These are phyloP conservation scores for Talaromyces atroroseus DNA, from an alignment of 2,329 filamentous ascomycete genomes.

Conservation along the genomic window DNA sequence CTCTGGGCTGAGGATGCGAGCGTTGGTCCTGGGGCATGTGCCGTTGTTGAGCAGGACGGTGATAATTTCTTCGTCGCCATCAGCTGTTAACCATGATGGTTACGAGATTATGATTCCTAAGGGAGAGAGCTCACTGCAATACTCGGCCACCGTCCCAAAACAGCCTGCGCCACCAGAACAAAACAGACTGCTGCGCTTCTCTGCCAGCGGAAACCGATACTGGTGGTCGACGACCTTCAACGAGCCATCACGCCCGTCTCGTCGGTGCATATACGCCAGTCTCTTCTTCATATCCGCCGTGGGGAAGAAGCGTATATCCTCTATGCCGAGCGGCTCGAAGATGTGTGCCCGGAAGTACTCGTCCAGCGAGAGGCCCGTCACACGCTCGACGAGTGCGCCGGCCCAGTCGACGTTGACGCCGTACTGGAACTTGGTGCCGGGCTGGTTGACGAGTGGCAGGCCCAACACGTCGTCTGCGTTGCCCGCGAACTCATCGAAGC, in stretches of 20 bases:
- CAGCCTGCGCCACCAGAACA: conserved; percentile 56
- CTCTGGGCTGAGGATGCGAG: conserved; percentile 47
- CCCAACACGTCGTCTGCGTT: conserved; percentile 47
- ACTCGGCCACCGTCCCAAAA: conserved; percentile 57
- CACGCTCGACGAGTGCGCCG: conserved; percentile 45
- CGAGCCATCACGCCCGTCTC: conserved; percentile 45
- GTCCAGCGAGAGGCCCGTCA: conserved; percentile 41
- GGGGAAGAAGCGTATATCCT: conserved; percentile 55
- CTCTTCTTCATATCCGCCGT: conserved; percentile 49
- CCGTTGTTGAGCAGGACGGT: conserved; percentile 58
- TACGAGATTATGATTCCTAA: neutral
- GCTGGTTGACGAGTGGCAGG: conserved; percentile 57
- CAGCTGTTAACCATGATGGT: neutral
- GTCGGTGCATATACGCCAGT: conserved; percentile 54
- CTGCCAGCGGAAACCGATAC: conserved; percentile 10
- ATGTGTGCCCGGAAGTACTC: conserved; percentile 48
- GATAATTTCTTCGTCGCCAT: conserved; percentile 45
- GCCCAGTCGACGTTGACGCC: conserved; percentile 54
- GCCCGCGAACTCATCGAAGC: conserved; percentile 55
- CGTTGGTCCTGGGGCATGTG: conserved; percentile 49
- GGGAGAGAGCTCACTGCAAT: conserved; percentile 44
- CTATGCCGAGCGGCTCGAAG: conserved; percentile 44
- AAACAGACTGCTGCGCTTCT: neutral
- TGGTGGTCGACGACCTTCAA: conserved; percentile 6
- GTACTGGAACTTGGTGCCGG: conserved; percentile 59